phyloP scores from a whole-genome alignment of 345 rosid genomes.

The Citrus unshiu region DNA sequence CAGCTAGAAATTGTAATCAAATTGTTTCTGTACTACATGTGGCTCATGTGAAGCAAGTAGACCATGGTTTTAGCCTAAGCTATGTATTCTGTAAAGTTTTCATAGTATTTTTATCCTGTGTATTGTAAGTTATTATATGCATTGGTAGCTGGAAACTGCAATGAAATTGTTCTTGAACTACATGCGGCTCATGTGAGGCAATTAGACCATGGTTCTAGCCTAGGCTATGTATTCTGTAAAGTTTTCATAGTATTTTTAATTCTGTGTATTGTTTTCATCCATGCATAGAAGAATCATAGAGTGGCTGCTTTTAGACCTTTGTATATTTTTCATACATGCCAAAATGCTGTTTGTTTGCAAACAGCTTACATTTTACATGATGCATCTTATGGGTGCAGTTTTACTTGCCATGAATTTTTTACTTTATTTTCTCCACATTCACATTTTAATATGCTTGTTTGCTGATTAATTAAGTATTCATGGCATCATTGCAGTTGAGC shows the following conservation, averaged over 20 bases:
- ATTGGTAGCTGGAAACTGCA: neutral
- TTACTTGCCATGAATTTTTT: neutral
- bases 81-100: neutral
- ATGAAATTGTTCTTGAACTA: neutral
- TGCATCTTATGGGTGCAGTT: neutral
- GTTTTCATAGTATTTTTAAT: neutral
- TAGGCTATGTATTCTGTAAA: neutral
- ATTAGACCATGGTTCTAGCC: neutral
- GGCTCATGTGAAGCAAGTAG: neutral
- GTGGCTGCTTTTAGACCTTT: neutral
- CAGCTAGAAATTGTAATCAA: neutral
- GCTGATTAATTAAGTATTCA: neutral
- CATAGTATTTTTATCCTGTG: neutral
- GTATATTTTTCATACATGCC: neutral
- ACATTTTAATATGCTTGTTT: neutral
- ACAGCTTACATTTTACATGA: conserved; percentile 4
- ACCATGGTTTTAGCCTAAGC: neutral
- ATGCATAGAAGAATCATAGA: neutral
- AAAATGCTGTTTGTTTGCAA: neutral
- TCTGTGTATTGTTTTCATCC: neutral
- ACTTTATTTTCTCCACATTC: neutral
- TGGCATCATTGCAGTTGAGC: conserved; percentile 40
- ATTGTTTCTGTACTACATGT: neutral
- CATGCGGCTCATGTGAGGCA: neutral
- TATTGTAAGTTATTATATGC: neutral